phyloP scores from a whole-genome alignment of 208 protist genomes.

The Trypanosoma rangeli region DNA sequence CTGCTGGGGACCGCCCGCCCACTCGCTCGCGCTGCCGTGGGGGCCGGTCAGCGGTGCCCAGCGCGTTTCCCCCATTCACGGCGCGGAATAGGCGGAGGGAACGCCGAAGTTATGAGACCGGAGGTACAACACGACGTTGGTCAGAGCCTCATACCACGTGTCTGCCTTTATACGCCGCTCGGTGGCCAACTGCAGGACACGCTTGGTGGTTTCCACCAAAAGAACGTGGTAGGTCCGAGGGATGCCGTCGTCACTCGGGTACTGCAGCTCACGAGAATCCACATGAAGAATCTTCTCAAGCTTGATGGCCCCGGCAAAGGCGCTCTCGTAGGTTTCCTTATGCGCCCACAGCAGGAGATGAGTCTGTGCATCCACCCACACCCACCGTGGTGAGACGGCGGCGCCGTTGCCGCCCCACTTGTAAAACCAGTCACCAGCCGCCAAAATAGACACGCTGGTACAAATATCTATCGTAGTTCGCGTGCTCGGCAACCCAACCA shows the following conservation, averaged over 20 bases:
- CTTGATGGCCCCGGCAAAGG: conserved; percentile 55
- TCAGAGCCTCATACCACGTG: conserved; percentile 79
- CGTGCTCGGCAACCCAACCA: conserved; percentile 40
- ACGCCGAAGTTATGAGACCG: conserved; percentile 20
- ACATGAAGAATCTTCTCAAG: conserved; percentile 73
- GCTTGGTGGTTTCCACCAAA: conserved; percentile 60
- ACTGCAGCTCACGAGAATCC: conserved; percentile 43
- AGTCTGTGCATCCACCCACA: conserved; percentile 77
- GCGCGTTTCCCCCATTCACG: not conserved
- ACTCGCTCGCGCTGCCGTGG: not conserved
- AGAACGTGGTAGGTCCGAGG: conserved; percentile 72
- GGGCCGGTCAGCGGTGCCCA: too few relatives aligned
- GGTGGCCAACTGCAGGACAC: conserved; percentile 74
- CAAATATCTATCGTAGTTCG: conserved; percentile 65
- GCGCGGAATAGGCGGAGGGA: not conserved
- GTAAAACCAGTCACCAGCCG: conserved; percentile 82
- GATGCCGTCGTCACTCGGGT: conserved; percentile 49
- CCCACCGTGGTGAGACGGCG: conserved; percentile 58
- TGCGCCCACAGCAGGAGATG: conserved; percentile 78
- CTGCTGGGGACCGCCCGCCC: not conserved
- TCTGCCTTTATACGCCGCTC: conserved; percentile 68
- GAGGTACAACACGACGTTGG: conserved; percentile 72
- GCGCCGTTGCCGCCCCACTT: conserved; percentile 65
- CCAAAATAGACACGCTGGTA: conserved; percentile 64
- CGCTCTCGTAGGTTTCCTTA: conserved; percentile 51